phyloP scores from a whole-genome alignment of 75 land plant species.

The Sequoia sempervirens region DNA sequence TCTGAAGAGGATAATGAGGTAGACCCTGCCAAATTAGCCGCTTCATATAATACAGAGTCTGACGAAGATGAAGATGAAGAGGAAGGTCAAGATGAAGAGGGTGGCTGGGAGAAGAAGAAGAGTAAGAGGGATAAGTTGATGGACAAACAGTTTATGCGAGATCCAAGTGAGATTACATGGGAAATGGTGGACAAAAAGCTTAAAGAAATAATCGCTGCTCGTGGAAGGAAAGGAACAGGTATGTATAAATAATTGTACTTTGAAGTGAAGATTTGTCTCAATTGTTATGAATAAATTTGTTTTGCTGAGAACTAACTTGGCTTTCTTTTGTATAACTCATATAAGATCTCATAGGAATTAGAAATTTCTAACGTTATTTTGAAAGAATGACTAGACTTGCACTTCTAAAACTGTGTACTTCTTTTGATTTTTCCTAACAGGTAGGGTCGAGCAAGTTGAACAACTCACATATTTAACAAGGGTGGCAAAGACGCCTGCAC shows the following conservation, averaged over 20 bases:
- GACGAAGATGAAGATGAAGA: constrained; percentile 31
- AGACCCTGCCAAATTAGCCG: constrained; percentile 18
- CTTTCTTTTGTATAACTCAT: too few relatives aligned
- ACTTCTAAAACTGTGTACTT: too few relatives aligned
- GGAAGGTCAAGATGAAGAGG: constrained; percentile 34
- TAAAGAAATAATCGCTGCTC: constrained; percentile 74
- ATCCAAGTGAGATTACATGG: constrained; percentile 91
- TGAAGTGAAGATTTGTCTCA: too few relatives aligned
- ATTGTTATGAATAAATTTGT: too few relatives aligned
- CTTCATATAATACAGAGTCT: constrained; percentile 12
- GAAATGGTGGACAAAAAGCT: constrained; percentile 85
- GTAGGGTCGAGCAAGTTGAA: too few relatives aligned
- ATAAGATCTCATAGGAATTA: too few relatives aligned
- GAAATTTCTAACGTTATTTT: too few relatives aligned
- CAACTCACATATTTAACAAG: too few relatives aligned
- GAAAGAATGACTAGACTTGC: too few relatives aligned
- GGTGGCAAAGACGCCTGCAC: too few relatives aligned
- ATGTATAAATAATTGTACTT: constrained; percentile 39
- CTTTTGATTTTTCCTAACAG: too few relatives aligned
- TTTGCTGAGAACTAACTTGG: too few relatives aligned
- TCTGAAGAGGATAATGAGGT: constrained; percentile 33
- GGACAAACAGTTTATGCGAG: constrained; percentile 65
- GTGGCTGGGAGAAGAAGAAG: constrained; percentile 45
- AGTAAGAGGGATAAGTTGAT: constrained; percentile 51
- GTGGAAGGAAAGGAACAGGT: constrained; percentile 85